Percentiles rank a stretch among this genome's conserved stretches.
Evolutionary conservation across 179 eudicot species (phyloP).

Genomic region (Actinidia arguta): DNA sequence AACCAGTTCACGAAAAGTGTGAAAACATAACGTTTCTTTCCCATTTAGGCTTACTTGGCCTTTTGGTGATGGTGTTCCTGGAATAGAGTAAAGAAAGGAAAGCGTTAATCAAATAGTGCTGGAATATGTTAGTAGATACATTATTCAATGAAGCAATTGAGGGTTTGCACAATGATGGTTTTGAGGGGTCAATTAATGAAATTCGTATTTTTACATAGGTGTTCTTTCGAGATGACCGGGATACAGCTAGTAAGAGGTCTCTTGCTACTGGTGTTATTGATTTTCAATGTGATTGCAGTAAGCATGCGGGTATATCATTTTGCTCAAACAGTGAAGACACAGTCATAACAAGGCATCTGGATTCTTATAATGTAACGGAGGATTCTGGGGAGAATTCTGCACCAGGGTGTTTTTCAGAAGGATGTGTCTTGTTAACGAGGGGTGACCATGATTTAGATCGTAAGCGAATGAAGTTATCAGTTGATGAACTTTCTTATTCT

Average conservation of each 20-base stretch:
- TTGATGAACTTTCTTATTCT: conserved; percentile 50
- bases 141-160: conserved; percentile 45
- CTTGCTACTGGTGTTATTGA: conserved; percentile 44
- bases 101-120: neutral
- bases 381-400: conserved; percentile 36
- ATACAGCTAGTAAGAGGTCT: conserved; percentile 38
- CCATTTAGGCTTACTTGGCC: neutral
- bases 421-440: conserved; percentile 30
- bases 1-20: neutral
- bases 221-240: conserved; percentile 55
- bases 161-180: conserved; percentile 68
- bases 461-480: conserved; percentile 64
- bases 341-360: conserved; percentile 59
- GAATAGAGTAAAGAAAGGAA: conserved; percentile 13
- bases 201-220: conserved; percentile 61
- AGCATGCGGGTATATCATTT: conserved; percentile 37
- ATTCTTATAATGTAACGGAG: conserved; percentile 40
- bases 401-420: conserved; percentile 36
- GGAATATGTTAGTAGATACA: conserved; percentile 30
- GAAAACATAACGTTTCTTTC: neutral
- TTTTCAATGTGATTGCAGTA: conserved; percentile 34
- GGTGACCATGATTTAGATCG: conserved; percentile 34
- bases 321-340: conserved; percentile 59
- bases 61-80: conserved; percentile 9
- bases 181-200: conserved; percentile 73